Evolutionary conservation across 1,284 basidiomycete genomes (phyloP), one percentile per base, ranked within the genome.

Genomic region (Ustilago loliicola): DNA sequence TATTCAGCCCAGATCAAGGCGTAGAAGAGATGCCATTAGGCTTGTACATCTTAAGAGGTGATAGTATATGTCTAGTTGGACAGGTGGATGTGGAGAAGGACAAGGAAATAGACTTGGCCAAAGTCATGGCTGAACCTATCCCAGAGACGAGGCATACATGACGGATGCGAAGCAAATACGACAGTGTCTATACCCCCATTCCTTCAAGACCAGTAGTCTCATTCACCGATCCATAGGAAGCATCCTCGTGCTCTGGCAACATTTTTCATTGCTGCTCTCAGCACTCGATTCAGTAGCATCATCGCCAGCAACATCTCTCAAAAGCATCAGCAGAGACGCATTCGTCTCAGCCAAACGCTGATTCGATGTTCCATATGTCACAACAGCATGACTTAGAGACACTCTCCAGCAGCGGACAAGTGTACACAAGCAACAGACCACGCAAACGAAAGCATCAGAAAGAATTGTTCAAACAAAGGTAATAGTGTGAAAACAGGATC

Each of bases 11-110:
- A 2, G 96, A 99, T 19, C 93, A 93, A 83, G 93, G 93, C 25
- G 95, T 98, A 34, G 94, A 98, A 87, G 95, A 98, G 89, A 92
- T 96, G 13, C 93, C 94, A 0, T 89, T 99, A n/a, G 96, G 96
- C 1, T 89, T 99, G 54, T 99, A 99, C 87, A 91, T 99, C 79
- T 93, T 99, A 82, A 94, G 98, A 84, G 96, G 96, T 2, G 96
- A 99, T 85, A 96, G 96, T 89, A 95, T 97, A 51, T 92, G 92
- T 45, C 88, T 98, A 74, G 93, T 99, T 45, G 96, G 94, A 53
- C 94, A 97, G 87, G 85, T 98, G 36, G 96, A 99, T 87, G 91
- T 92, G 72, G 92, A 91, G 32, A 89, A 93, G 72, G 96, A 99
- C 87, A 89, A 91, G 56, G 89, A 91, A 0, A 90, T 93, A 48